Evolutionary conservation across 768 basidiomycete species (phyloP).

Genomic region (Dioszegia aurantiaca): DNA sequence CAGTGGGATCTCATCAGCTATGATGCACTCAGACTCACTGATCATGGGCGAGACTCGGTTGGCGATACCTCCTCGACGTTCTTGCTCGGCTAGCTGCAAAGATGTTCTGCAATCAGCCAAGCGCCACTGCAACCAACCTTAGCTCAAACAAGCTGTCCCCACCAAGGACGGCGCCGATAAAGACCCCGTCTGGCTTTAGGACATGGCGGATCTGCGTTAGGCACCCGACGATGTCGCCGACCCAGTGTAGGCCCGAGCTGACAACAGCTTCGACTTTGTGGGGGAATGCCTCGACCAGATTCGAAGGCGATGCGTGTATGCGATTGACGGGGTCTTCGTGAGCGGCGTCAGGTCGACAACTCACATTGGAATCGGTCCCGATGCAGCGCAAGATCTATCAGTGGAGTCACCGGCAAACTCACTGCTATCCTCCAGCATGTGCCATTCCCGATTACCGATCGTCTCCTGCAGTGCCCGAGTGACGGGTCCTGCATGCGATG

Average conservation of each 20-base stretch:
- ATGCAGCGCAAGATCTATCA: conserved; percentile 58
- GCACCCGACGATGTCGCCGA: conserved; percentile 93
- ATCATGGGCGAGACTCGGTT: conserved; percentile 97
- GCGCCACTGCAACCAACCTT: conserved; percentile 55
- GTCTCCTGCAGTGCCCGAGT: conserved; percentile 64
- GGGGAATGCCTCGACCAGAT: conserved; percentile 53
- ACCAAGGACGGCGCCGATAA: conserved; percentile 89
- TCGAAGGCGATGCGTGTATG: conserved; percentile 79
- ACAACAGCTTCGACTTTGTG: conserved; percentile 80
- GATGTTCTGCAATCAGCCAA: conserved; percentile 62
- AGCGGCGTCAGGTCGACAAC: conserved; percentile 1
- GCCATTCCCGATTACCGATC: conserved; percentile 56
- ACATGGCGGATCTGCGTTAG: conserved; percentile 82
- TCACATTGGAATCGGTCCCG: conserved; percentile 70
- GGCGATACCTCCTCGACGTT: conserved; percentile 94
- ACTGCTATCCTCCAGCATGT: conserved; percentile 89
- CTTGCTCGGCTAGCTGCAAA: conserved; percentile 86
- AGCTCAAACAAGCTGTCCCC: conserved; percentile 96
- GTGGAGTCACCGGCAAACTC: conserved; percentile 35
- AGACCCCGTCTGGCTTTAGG: conserved; percentile 85
- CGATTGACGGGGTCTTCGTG: conserved; percentile 70
- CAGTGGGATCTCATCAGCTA: conserved; percentile 68
- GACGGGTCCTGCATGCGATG: conserved; percentile 88
- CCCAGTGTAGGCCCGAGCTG: conserved; percentile 92
- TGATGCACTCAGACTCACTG: conserved; percentile 57